Base-by-base conservation (phyloP, 805 yeast species). In the Spathaspora passalidarum region DNA sequence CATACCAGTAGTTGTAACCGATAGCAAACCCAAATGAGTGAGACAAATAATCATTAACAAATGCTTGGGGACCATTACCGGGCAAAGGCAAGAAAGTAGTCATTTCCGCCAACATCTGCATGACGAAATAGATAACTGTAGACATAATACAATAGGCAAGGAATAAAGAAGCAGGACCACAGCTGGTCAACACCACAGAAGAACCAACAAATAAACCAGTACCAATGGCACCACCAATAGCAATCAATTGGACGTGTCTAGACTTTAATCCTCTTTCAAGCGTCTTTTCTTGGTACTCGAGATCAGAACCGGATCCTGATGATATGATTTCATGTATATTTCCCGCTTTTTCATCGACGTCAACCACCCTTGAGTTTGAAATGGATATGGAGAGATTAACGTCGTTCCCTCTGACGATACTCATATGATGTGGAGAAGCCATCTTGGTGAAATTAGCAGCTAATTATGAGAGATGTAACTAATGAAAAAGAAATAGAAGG, bases 141-240 rank as follows among this genome's bases (percentile, higher is more conserved):
- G 63, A 51, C 57, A 62, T 56, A 13, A 59, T 40, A 23, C 49
- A 14, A 39, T 60, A 61, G 16, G 58, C 48, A 36, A 82, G 76
- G 42, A 83, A 70, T 29, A 83, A 60, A 26, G 84, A 77, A 2
- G 81, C 86, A 4, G 87, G 85, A 36, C 89, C 89, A 56, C 85
- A 85, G 16, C 74, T 69, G 29, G 60, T 59, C 49, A 84, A 66
- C 1, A 86, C 79, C 37, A 74, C 63, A 44, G 87, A 88, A 2
- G 85, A 75, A 47, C 86, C 87, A 44, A 84, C 76, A 50, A 84
- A 81, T 39, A 82, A 67, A 56, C 88, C 88, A 5, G 94, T 84
- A 58, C 96, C 96, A 49, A 88, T 84, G 43, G 92, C 84, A 45
- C 94, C 90, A 47, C 94, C 94, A 45, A 88, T 73, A 34, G 95